Evolutionary conservation across 371 early-diverging fungal genomes (phyloP), one percentile per base, ranked within the genome.

Genomic region (Umbelopsis sp.): DNA sequence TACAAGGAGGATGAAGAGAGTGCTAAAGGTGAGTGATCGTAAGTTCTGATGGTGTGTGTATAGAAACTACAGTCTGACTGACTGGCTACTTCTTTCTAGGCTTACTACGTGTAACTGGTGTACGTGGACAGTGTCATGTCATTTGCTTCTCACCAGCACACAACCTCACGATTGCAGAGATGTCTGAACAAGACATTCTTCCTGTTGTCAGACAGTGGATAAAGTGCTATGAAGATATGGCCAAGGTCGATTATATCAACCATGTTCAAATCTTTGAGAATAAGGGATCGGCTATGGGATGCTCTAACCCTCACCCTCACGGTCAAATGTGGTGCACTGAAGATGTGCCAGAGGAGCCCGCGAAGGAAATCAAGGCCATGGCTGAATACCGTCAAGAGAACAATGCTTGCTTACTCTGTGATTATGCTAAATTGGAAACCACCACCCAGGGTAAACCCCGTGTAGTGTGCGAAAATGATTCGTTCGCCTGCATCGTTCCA

Each of bases 191-290:
- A 25, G 89, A 88, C 18, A 86, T 97, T 46, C 37, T 70, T 16
- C 69, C 72, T n/a, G 88, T 97, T 10, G 86, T 97, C n/a, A 70
- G 86, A 11, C 77, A 86, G 4, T 98, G 98, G 97, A 82, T 79
- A 24, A 64, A 78, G n/a, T 74, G 86, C 8, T 93, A 88, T 70
- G 62, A 76, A 18, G 70, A 73, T 11, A 78, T 89, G 68, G 70
- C 79, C 8, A 69, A 78, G 18, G 78, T 83, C 29, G 74, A 76
- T 0, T 71, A 67, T 29, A 81, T 93, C 67, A 75, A 77, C n/a
- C 91, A 96, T 72, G 91, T 94, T 32, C 96, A 97, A 79, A 85
- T 97, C 44, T 98, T 98, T 83, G 97, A 98, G 73, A 98, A 97
- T 83, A 97, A 97, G 82, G 98, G 98, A n/a, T 82, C 90, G 3